Conservation (phyloP, 495 filamentous ascomycete species). For the Trichoderma reesei region DNA sequence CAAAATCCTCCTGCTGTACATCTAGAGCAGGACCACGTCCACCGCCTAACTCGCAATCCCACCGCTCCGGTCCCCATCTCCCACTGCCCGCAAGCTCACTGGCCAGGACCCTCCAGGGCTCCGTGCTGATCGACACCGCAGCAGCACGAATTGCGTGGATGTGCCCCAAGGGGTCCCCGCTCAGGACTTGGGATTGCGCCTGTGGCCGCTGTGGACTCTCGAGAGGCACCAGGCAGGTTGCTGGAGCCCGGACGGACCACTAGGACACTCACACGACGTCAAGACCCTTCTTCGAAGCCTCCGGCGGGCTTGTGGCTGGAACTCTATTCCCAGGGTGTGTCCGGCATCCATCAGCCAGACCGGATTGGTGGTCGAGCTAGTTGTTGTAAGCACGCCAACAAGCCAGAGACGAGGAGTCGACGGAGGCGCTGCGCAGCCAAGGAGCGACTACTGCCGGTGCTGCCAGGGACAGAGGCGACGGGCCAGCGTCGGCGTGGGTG, state of each 20-base stretch:
- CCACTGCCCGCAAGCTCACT: background rate
- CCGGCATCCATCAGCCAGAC: background rate
- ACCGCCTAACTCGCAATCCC: background rate
- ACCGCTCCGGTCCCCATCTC: background rate
- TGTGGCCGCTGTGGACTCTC: background rate
- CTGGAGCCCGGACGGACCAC: background rate
- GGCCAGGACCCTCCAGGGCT: background rate
- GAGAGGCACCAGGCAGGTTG: background rate
- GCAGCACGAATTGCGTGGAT: background rate
- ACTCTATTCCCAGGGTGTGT: constrained; percentile 7
- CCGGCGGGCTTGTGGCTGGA: constrained; percentile 4
- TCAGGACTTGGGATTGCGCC: constrained; percentile 1
- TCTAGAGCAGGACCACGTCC: background rate
- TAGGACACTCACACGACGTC: background rate
- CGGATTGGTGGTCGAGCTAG: background rate
- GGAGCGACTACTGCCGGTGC: background rate
- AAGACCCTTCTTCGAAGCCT: background rate
- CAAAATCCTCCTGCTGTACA: background rate
- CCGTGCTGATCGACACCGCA: constrained; percentile 3
- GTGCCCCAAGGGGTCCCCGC: constrained; percentile 5
- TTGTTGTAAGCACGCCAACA: background rate
- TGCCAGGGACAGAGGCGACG: background rate
- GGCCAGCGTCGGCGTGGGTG: background rate
- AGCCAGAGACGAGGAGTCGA: background rate
- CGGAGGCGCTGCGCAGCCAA: background rate